Conservation (phyloP, 345 rosid species). For the Citrus hindsii region DNA sequence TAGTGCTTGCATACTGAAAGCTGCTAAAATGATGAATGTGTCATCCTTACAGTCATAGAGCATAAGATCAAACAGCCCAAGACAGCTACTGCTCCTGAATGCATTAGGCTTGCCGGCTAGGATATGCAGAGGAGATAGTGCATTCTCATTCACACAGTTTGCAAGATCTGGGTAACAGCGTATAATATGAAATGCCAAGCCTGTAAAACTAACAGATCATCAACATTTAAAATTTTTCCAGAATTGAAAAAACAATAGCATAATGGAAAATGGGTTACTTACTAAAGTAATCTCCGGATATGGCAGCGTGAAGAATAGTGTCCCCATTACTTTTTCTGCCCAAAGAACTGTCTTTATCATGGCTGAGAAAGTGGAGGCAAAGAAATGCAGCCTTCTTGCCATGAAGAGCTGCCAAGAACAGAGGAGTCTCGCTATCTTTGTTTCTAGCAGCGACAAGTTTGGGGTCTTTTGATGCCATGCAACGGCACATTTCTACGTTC, state of each 20-base stretch:
- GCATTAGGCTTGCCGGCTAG: slow-evolving; percentile 17
- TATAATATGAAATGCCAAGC: slow-evolving; percentile 20
- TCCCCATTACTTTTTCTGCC: background rate
- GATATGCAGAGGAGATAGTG: slow-evolving; percentile 16
- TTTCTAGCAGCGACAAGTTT: background rate
- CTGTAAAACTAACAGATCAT: background rate
- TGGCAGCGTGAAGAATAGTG: background rate
- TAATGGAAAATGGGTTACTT: background rate
- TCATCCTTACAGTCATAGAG: slow-evolving; percentile 16
- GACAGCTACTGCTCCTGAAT: slow-evolving; percentile 12
- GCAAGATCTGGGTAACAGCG: background rate
- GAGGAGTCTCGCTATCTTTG: background rate
- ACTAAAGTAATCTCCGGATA: background rate
- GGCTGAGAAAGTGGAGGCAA: background rate
- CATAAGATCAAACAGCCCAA: slow-evolving; percentile 8
- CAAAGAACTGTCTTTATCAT: background rate
- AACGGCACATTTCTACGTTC: background rate
- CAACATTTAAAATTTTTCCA: background rate
- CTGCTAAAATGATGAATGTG: background rate
- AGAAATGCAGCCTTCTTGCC: background rate
- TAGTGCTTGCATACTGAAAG: background rate
- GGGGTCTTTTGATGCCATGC: background rate
- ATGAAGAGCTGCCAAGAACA: background rate
- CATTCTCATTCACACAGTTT: background rate
- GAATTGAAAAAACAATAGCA: background rate